Conservation (phyloP, 116 monocot genomes). For the Iris pallida region DNA sequence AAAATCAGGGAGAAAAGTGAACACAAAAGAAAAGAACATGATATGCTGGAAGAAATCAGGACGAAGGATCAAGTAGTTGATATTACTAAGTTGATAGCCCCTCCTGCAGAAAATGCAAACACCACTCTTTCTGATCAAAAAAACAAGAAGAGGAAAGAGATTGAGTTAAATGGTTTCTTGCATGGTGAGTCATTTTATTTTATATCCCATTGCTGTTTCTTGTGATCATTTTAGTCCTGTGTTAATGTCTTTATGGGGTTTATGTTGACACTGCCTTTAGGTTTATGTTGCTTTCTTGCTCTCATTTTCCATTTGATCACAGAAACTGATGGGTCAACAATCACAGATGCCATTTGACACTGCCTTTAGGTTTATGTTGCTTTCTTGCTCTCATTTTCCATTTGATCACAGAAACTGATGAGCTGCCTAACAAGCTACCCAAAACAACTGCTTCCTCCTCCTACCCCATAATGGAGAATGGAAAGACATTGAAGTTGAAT, state of each 20-base stretch:
- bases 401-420: slow-evolving; percentile 50
- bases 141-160: slow-evolving; percentile 27
- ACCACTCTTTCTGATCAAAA: not conserved
- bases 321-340: slow-evolving; percentile 53
- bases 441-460: slow-evolving; percentile 23
- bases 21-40: slow-evolving; percentile 20
- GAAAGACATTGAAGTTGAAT: slow-evolving; percentile 19
- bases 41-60: slow-evolving; percentile 20
- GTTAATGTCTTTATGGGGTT: not conserved
- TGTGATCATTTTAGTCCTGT: too few species aligned
- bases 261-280: slow-evolving; percentile 1
- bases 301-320: slow-evolving; percentile 27
- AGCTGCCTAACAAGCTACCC: slow-evolving; percentile 41
- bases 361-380: slow-evolving; percentile 15
- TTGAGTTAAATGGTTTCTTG: slow-evolving; percentile 37
- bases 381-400: slow-evolving; percentile 12
- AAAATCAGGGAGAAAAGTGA: slow-evolving; percentile 32
- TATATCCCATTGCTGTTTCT: not conserved
- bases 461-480: slow-evolving; percentile 38
- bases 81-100: slow-evolving; percentile 16
- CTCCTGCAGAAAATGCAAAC: slow-evolving; percentile 12
- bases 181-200: slow-evolving; percentile 35
- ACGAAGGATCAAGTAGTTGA: slow-evolving; percentile 20
- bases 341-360: too few species aligned
- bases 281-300: slow-evolving; percentile 13